Evolutionary conservation across 768 basidiomycete genomes (phyloP).

Genomic region (Russula olivacea): DNA sequence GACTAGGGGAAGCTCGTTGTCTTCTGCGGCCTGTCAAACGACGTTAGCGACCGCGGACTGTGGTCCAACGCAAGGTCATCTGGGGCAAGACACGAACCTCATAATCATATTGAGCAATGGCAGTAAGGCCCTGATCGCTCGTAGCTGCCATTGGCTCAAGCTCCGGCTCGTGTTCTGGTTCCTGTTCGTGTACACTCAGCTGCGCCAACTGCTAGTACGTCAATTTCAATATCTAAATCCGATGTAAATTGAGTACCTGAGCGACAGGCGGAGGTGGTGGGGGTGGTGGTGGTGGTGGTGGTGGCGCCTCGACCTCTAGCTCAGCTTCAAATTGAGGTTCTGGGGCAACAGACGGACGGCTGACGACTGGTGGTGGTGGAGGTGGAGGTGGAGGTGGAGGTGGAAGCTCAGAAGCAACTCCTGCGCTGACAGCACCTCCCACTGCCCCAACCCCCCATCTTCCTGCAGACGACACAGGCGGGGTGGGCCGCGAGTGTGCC

Average conservation of each 20-base stretch:
- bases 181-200: conserved; percentile 24
- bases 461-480: conserved; percentile 10
- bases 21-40: conserved; percentile 57
- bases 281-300: conserved; percentile 39
- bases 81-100: conserved; percentile 39
- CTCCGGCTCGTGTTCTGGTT: conserved; percentile 30
- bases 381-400: conserved; percentile 33
- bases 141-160: conserved; percentile 31
- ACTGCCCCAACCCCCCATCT: conserved; percentile 35
- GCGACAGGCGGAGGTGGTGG: conserved; percentile 40
- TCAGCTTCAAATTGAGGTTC: conserved; percentile 34
- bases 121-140: conserved; percentile 48
- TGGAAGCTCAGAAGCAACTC: no score
- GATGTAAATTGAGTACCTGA: conserved; percentile 22
- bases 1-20: conserved; percentile 74
- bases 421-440: conserved; percentile 4
- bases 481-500: conserved; percentile 16
- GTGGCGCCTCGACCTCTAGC: conserved; percentile 33
- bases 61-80: neutral
- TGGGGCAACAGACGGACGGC: conserved; percentile 26
- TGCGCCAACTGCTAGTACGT: conserved; percentile 8
- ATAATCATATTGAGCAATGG: conserved; percentile 77
- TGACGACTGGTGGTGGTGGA: conserved; percentile 26
- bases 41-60: neutral
- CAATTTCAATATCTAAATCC: neutral